Percentiles rank a stretch among this genome's conserved stretches.
Conservation (phyloP, 768 basidiomycete species). For the Suillus bovinus region DNA sequence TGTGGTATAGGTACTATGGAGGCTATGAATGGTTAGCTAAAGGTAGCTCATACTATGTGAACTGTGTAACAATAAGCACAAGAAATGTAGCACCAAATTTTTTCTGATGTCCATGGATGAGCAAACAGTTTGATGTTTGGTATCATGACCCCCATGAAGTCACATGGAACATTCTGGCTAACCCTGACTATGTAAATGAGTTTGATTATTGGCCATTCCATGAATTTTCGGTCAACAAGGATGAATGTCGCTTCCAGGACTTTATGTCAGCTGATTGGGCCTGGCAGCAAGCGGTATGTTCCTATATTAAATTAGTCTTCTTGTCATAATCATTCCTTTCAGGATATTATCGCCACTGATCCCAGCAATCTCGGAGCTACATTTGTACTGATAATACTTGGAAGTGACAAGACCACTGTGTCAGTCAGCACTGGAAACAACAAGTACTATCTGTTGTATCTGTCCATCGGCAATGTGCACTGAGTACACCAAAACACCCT, state of each 20-base stretch:
- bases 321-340: background rate
- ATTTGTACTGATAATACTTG: slow-evolving; percentile 13
- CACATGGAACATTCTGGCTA: slow-evolving; percentile 20
- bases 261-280: slow-evolving; percentile 33
- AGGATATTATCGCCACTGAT: slow-evolving; percentile 17
- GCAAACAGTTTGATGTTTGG: slow-evolving; percentile 27
- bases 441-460: slow-evolving; percentile 13
- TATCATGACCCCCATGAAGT: slow-evolving; percentile 22
- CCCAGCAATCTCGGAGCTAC: slow-evolving; percentile 10
- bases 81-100: too few species aligned
- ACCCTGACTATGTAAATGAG: slow-evolving; percentile 22
- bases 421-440: slow-evolving; percentile 15
- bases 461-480: slow-evolving; percentile 15
- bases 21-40: too few species aligned
- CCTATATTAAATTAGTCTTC: background rate
- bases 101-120: slow-evolving; percentile 29
- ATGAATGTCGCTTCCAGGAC: slow-evolving; percentile 14
- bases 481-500: slow-evolving; percentile 10
- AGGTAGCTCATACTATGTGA: too few species aligned
- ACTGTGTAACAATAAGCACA: too few species aligned
- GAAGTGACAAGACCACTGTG: slow-evolving; percentile 17
- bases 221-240: slow-evolving; percentile 13
- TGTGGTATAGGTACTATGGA: too few species aligned
- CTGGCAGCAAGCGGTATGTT: slow-evolving; percentile 33
- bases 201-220: slow-evolving; percentile 21